phyloP scores from a whole-genome alignment of 805 yeast genomes.

The Brettanomyces bruxellensis region DNA sequence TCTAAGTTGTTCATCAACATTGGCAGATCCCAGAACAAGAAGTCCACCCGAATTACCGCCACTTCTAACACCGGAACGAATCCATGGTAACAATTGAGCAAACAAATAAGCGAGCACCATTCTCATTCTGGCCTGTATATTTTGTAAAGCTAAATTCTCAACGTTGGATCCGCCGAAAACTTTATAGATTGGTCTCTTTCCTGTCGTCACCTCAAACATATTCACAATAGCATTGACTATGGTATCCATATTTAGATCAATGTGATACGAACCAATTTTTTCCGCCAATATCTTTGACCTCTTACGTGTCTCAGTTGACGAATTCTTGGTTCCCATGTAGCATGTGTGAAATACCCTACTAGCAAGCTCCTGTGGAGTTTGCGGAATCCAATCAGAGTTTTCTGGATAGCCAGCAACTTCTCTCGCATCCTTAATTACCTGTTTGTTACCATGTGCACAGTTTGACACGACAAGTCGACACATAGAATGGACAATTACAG shows the following conservation, averaged over 20 bases:
- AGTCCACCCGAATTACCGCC: constrained; percentile 67
- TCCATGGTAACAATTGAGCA: constrained; percentile 95
- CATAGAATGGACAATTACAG: constrained; percentile 91
- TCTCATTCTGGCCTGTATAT: constrained; percentile 91
- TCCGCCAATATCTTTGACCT: constrained; percentile 73
- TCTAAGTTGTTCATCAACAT: constrained; percentile 92
- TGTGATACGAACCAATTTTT: constrained; percentile 80
- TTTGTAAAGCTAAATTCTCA: constrained; percentile 91
- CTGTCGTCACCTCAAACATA: constrained; percentile 83
- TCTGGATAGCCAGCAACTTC: constrained; percentile 46
- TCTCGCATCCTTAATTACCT: constrained; percentile 72
- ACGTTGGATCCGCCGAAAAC: constrained; percentile 89
- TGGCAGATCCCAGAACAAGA: constrained; percentile 89
- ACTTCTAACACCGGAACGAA: constrained; percentile 31
- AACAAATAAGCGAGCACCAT: constrained; percentile 92
- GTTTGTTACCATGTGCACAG: constrained; percentile 56
- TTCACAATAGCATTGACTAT: constrained; percentile 65
- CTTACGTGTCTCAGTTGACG: constrained; percentile 75
- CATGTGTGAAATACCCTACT: constrained; percentile 74
- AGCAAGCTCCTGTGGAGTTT: constrained; percentile 68
- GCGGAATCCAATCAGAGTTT: constrained; percentile 54
- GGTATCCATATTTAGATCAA: constrained; percentile 85
- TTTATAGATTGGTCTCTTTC: constrained; percentile 79
- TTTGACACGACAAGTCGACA: constrained; percentile 74
- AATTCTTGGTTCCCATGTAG: constrained; percentile 94